Base-by-base conservation (phyloP, 2,329 filamentous ascomycete species). In the Trichoderma sp. region DNA sequence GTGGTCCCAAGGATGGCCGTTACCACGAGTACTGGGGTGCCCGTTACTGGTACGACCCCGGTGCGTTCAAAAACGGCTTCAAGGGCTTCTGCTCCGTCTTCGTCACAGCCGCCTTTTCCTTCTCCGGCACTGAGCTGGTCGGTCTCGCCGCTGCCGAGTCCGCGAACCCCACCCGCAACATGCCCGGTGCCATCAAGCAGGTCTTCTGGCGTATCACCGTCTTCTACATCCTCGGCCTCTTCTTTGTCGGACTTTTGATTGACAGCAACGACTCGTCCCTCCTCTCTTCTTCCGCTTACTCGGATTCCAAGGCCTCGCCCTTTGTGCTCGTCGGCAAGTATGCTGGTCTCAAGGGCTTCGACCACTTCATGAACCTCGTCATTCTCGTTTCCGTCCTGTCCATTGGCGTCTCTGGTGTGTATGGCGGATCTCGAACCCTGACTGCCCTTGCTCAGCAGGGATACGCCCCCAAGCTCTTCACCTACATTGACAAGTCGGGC, bases 101-200 rank as follows among this genome's bases (percentile, higher is more conserved):
- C 71, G 86, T 89, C 64, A 89, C 85, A 2, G 87, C 87, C n/a
- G 87, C 87, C 30, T 90, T 90, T 70, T 78, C 87, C 65, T 90
- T 89, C 72, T 82, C 85, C 15, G 87, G 87, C 15, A 89, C 87
- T 1, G 87, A 90, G 73, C 78, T 88, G 7, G 87, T 89, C 59
- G 88, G 88, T 72, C 82, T 90, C 19, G 87, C 87, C 6, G 88
- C 88, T 14, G 88, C 88, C 45, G 88, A 90, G 76, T 85, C 87
- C 0, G 77, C 75, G 17, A 88, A 90, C 72, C 88, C 88, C 2
- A 81, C 85, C 68, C 87, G 90, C 73, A 85, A 87, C 1, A 82
- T 94, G 1, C 91, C 91, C 1, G 88, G 85, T 28, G 91, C 91
- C 10, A 85, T 92, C 73, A 92, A 92, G 79, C 90, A 93, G 76